Conservation (phyloP, 208 protist species). For the Acanthamoeba lenticulata region DNA sequence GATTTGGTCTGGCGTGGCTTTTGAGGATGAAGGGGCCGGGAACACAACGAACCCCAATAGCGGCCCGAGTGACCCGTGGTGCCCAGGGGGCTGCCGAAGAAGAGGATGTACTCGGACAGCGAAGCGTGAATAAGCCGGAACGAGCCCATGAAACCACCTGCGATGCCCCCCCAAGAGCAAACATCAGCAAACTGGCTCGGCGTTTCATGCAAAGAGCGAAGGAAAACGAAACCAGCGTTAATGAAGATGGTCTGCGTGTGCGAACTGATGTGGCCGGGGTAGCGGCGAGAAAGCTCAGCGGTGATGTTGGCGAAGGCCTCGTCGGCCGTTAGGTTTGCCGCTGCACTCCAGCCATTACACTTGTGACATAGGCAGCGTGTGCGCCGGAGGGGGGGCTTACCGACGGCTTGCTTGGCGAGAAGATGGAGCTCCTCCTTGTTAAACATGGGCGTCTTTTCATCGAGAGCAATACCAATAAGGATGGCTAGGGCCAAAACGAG, state of each 20-base stretch:
- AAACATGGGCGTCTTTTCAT: neutral
- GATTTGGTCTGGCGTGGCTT: neutral
- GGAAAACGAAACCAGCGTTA: neutral
- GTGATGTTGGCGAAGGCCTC: constrained; percentile 36
- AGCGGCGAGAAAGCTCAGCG: constrained; percentile 4
- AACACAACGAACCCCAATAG: constrained; percentile 33
- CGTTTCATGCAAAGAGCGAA: neutral
- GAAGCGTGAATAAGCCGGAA: constrained; percentile 69
- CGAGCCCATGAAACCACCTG: constrained; percentile 59
- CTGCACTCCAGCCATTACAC: neutral
- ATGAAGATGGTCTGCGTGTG: constrained; percentile 36
- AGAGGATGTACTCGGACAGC: constrained; percentile 68
- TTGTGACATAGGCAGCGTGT: neutral
- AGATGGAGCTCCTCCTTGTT: neutral
- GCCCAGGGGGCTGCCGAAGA: constrained; percentile 58
- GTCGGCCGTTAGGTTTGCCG: constrained; percentile 26
- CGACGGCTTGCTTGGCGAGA: neutral
- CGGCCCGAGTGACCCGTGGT: constrained; percentile 64
- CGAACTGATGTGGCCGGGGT: constrained; percentile 8
- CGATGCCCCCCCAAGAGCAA: neutral
- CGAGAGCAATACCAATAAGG: neutral
- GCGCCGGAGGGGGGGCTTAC: neutral
- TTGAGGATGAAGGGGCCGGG: neutral
- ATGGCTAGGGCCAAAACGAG: neutral
- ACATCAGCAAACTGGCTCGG: too few relatives aligned